A percentile compares a stretch with the other conserved stretches of the same genome.
Conservation (phyloP, 2,329 filamentous ascomycete species). For the Nectriaceae sp. region DNA sequence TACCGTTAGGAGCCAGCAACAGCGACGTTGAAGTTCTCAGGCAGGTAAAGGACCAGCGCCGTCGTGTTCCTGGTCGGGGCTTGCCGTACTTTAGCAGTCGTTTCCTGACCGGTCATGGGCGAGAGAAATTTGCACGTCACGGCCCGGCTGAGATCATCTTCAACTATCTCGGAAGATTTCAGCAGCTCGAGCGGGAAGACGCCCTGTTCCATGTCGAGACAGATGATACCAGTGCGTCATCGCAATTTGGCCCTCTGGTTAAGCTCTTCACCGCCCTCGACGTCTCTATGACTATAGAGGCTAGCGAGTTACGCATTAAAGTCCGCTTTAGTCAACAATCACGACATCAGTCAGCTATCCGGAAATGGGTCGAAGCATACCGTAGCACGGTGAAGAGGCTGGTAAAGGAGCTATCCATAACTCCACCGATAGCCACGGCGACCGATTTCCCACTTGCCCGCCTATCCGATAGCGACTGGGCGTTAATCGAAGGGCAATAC, state of each 20-base stretch:
- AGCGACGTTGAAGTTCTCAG: not conserved
- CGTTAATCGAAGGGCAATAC: conserved; percentile 6
- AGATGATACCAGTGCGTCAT: conserved; percentile 3
- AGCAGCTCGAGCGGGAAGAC: not conserved
- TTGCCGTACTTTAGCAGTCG: conserved; percentile 10
- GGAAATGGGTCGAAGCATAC: not conserved
- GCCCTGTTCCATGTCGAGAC: conserved; percentile 11
- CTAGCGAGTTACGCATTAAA: not conserved
- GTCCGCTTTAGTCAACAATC: not conserved
- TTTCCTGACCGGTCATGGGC: not conserved
- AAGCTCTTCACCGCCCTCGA: not conserved
- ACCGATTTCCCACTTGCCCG: not conserved
- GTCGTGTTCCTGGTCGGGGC: not conserved
- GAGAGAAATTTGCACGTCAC: not conserved
- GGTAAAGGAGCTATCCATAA: not conserved
- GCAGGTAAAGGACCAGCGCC: not conserved
- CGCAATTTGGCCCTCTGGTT: conserved; percentile 15
- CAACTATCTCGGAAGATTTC: conserved; percentile 21
- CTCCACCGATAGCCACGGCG: not conserved
- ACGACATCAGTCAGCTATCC: not conserved
- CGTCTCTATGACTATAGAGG: conserved; percentile 11
- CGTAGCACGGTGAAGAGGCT: not conserved
- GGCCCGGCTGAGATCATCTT: conserved; percentile 19
- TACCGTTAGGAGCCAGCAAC: not conserved
- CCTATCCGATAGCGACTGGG: conserved; percentile 5